phyloP scores from a whole-genome alignment of 345 rosid species.

The Pelargonium nanum region DNA sequence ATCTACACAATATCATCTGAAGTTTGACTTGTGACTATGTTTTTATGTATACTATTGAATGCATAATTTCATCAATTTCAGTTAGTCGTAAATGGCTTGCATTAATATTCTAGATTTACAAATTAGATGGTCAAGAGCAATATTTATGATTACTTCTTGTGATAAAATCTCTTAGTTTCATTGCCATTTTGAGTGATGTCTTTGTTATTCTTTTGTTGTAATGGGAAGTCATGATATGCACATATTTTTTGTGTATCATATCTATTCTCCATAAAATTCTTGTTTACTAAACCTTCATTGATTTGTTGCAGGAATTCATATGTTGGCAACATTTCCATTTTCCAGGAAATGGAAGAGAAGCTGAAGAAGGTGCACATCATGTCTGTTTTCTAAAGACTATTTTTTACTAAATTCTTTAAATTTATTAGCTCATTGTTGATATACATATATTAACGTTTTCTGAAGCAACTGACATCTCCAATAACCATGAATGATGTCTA shows the following conservation, averaged over 20 bases:
- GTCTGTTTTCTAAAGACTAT: neutral
- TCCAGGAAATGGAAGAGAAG: constrained; percentile 65
- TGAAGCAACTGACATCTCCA: neutral
- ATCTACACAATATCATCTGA: neutral
- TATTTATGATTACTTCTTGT: neutral
- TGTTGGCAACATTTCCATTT: constrained; percentile 60
- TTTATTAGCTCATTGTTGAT: neutral
- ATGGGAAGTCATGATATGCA: neutral
- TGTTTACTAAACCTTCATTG: neutral
- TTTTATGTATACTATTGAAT: neutral
- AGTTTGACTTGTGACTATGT: neutral
- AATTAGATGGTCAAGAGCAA: neutral
- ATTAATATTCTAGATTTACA: neutral
- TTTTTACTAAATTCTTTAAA: neutral
- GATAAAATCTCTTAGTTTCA: neutral
- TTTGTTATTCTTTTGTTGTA: neutral
- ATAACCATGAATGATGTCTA: neutral
- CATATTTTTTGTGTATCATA: neutral
- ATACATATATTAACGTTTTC: neutral
- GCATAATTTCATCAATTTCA: neutral
- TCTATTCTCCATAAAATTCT: neutral
- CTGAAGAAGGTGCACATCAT: constrained; percentile 44
- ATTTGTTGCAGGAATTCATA: constrained; percentile 60
- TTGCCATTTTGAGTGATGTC: neutral
- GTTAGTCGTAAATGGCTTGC: neutral